Evolutionary conservation across 1,284 basidiomycete genomes (phyloP), one percentile per base, ranked within the genome.

Genomic region (Trichosporon inkin): DNA sequence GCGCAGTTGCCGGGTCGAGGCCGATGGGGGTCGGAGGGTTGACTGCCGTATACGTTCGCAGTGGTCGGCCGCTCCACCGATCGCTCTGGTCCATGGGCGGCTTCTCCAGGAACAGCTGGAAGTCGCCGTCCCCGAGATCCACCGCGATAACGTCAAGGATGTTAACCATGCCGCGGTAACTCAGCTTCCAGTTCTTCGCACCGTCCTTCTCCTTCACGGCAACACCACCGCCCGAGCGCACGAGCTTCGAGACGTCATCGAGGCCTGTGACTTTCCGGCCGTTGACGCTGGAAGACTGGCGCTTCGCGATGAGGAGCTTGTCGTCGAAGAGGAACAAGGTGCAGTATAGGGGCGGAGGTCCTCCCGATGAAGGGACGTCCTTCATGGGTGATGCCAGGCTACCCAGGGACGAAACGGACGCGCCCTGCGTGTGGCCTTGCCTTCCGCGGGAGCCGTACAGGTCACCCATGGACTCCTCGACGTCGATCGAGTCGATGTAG

Each of bases 291-390:
- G 84, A 82, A 44, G 84, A 82, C 2, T 89, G 88, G 32, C 96
- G 85, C 79, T 98, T 98, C 56, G 88, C 88, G 62, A 99, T 86
- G 72, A 97, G 84, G 32, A 99, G 80, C 71, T 92, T 91, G 79
- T 99, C 96, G 68, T 95, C 90, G 71, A 99, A 99, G 40, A 99
- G 81, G 75, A 99, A 90, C 36, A 99, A 80, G 0, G 89, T 91
- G 75, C 90, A 94, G 68, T 91, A 89, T 10, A 98, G 81, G 3
- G 78, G 64, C n/a, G 52, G 17, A 2, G 55, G 39, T 1, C 37
- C 44, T 8, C 32, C 41, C 1, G 36, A n/a, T 3, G 36, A n/a
- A 16, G 24, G 28, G 2, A 14, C 14, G 1, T 63, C 64, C 36
- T 56, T 53, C 19, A 58, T 53, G 0, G 64, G 55, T 1, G 56